phyloP scores from a whole-genome alignment of 176 grass and related monocot genomes.

The Rhynchospora pubera region DNA sequence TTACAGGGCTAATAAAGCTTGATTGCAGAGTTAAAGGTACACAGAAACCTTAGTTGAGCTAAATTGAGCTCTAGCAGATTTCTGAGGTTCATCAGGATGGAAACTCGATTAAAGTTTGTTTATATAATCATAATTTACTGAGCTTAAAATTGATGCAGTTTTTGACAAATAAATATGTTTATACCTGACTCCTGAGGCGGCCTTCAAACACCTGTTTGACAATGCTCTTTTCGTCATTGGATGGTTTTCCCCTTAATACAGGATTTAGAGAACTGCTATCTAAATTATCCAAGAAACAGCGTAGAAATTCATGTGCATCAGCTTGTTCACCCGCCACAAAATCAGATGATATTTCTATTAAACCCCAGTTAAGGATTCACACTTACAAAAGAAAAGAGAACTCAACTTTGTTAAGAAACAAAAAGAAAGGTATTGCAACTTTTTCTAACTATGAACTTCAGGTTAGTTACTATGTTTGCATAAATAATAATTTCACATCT shows the following conservation, averaged over 20 bases:
- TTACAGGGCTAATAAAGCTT: background rate
- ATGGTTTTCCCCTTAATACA: conserved; percentile 28
- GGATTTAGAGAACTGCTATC: conserved; percentile 47
- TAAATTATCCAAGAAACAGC: conserved; percentile 70
- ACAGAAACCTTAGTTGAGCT: background rate
- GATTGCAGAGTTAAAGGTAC: background rate
- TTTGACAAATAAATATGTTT: background rate
- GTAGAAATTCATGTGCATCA: conserved; percentile 86
- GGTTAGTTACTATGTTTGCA: background rate
- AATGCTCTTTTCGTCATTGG: conserved; percentile 60
- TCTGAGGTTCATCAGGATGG: background rate
- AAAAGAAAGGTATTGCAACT: background rate
- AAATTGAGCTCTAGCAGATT: background rate
- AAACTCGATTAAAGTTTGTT: background rate
- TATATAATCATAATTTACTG: background rate
- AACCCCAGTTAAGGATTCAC: conserved; percentile 37
- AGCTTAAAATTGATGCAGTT: background rate
- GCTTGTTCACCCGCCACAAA: conserved; percentile 68
- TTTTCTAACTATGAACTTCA: background rate
- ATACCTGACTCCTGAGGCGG: conserved; percentile 69
- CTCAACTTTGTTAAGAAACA: background rate
- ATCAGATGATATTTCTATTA: conserved; percentile 64
- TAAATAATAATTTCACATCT: background rate
- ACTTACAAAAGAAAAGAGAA: background rate
- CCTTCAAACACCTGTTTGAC: conserved; percentile 86